phyloP scores from a whole-genome alignment of 2,329 filamentous ascomycete species.

The Hypoxylon sp. region DNA sequence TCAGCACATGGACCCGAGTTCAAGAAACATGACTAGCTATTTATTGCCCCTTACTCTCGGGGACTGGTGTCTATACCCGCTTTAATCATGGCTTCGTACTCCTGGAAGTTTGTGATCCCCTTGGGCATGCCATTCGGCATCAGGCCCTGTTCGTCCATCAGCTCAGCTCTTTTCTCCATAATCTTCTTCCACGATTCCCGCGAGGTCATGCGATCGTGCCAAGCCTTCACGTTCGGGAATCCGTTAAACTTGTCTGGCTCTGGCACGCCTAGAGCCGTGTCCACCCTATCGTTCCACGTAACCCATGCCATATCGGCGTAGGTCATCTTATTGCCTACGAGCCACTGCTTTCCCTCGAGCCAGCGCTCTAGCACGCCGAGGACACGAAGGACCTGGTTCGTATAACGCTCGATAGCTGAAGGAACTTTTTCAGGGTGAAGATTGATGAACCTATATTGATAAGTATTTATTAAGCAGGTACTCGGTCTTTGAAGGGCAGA shows the following conservation, averaged over 20 bases:
- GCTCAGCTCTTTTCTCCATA: neutral
- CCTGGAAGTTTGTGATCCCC: conserved; percentile 3
- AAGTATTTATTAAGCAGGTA: neutral
- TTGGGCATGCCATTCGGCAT: conserved; percentile 13
- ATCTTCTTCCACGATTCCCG: conserved; percentile 9
- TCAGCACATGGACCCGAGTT: neutral
- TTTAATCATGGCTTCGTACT: conserved; percentile 14
- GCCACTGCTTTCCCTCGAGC: conserved; percentile 56
- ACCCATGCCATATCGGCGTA: conserved; percentile 7
- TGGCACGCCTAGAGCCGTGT: neutral
- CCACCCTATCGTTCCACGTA: conserved; percentile 6
- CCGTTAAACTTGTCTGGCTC: neutral
- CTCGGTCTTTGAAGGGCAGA: no score
- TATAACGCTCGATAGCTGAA: conserved; percentile 63
- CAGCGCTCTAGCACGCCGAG: conserved; percentile 61
- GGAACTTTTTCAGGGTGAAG: conserved; percentile 61
- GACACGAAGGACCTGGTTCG: conserved; percentile 61
- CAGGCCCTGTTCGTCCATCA: conserved; percentile 24
- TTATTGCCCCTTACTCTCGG: no score
- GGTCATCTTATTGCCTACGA: conserved; percentile 55
- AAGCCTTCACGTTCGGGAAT: conserved; percentile 13
- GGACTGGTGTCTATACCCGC: neutral
- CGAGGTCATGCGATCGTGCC: conserved; percentile 15
- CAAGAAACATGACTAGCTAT: neutral
- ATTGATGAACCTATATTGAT: conserved; percentile 56